Percentiles rank a stretch among this genome's conserved stretches.
These are phyloP conservation scores for Fusarium gaditjirri DNA, from an alignment of 2,329 filamentous ascomycete species.

Conservation along the genomic window DNA sequence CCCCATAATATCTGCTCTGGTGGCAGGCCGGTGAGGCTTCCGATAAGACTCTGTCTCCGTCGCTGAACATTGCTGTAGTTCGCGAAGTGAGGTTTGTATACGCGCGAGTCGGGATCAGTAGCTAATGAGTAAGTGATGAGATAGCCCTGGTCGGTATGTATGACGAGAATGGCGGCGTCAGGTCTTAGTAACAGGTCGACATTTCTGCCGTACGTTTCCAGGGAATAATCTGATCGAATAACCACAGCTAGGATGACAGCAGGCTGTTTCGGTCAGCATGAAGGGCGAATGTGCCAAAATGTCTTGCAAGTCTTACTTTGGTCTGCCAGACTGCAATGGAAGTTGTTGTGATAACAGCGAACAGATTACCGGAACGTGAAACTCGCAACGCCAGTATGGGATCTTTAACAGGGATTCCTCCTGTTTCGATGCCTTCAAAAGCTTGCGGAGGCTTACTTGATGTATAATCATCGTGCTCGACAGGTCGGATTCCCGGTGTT, in stretches of 20 bases:
- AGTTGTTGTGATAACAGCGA: slow-evolving; percentile 86
- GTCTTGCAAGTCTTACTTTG: slow-evolving; percentile 68
- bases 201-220: slow-evolving; percentile 87
- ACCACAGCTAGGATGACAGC: slow-evolving; percentile 89
- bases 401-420: slow-evolving; percentile 63
- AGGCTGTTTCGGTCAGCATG: slow-evolving; percentile 65
- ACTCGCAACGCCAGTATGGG: slow-evolving; percentile 79
- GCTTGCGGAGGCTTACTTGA: slow-evolving; percentile 38
- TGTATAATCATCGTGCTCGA: slow-evolving; percentile 63
- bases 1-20: slow-evolving; percentile 76
- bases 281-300: neutral
- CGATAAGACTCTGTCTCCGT: slow-evolving; percentile 69
- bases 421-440: slow-evolving; percentile 43
- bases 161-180: slow-evolving; percentile 90
- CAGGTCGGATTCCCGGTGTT: slow-evolving; percentile 68
- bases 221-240: slow-evolving; percentile 81
- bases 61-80: slow-evolving; percentile 72
- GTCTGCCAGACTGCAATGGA: slow-evolving; percentile 97
- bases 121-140: slow-evolving; percentile 95
- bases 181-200: slow-evolving; percentile 86
- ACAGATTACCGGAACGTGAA: slow-evolving; percentile 81
- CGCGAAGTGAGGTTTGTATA: slow-evolving; percentile 85
- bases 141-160: slow-evolving; percentile 86
- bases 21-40: slow-evolving; percentile 63
- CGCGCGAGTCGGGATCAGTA: slow-evolving; percentile 81